Evolutionary conservation across 2,329 filamentous ascomycete species (phyloP), one percentile per base, ranked within the genome.

Genomic region (Colletotrichum melonis): DNA sequence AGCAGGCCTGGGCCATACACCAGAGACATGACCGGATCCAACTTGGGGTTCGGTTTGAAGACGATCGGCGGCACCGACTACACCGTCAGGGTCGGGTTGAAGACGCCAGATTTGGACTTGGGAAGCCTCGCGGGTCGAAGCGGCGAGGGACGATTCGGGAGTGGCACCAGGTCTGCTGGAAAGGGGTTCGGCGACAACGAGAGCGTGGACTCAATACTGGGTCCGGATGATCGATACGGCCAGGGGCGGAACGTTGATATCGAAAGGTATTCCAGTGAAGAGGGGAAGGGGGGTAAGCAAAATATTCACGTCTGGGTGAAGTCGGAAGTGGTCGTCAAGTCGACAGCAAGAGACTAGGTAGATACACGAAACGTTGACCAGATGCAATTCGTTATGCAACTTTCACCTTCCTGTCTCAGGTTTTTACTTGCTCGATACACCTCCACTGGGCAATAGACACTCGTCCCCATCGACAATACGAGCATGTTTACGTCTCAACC

Each of bases 61-160:
- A 74, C 72, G 11, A 74, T 74, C 9, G 72, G 72, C 14, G 72
- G 72, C 7, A 72, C 68, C 12, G 63, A 74, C 46, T 74, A 74
- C 55, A 60, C 66, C 5, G 66, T 70, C 8, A 30, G 70, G 14
- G 60, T 73, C n/a, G 70, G 70, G 1, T 35, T 69, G n/a, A 73
- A 70, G 26, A 70, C 70, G 5, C 70, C 70, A 28, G 70, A 73
- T 5, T 19, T 63, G 46, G 35, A 68, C 19, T n/a, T 73, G 28
- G 35, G 49, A 38, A 26, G 66, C 3, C 16, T 26, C 28, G 42
- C 24, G 16, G 70, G 28, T 22, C 66, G 59, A 32, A 28, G 59
- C 35, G 70, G 70, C 1, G 42, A 64, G 4, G 59, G 63, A 7
- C 35, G 30, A 19, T 56, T 22, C 24, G 32, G 22, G 14, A 69